A percentile compares a stretch with the other conserved stretches of the same genome.
These are phyloP conservation scores for Rugonectria rugulosa DNA, from an alignment of 2,329 filamentous ascomycete species.

Conservation along the genomic window DNA sequence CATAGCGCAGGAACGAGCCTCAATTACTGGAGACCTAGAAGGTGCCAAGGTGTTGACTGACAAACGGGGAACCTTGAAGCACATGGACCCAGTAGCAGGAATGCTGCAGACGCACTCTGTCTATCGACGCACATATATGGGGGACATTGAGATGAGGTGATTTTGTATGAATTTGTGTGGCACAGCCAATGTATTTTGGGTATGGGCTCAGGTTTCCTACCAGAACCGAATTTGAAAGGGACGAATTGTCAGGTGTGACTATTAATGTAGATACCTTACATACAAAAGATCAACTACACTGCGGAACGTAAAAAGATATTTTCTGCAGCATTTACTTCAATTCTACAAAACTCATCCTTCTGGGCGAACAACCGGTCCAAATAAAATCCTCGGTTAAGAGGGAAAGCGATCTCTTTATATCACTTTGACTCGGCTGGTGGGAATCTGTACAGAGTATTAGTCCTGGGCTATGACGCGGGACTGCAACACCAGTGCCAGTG, in stretches of 20 bases:
- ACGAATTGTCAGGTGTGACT: neutral
- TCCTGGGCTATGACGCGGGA: conserved; percentile 17
- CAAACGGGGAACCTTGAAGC: too few relatives aligned
- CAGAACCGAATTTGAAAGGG: neutral
- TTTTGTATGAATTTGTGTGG: too few relatives aligned
- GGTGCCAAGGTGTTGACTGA: neutral
- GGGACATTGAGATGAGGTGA: too few relatives aligned
- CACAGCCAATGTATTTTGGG: too few relatives aligned
- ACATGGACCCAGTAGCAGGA: too few relatives aligned
- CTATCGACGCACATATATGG: too few relatives aligned
- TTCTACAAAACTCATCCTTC: neutral
- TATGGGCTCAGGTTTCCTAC: too few relatives aligned
- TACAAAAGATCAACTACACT: too few relatives aligned
- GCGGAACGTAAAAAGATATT: too few relatives aligned
- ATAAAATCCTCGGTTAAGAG: conserved; percentile 6
- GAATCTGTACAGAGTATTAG: conserved; percentile 1
- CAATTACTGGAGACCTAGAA: too few relatives aligned
- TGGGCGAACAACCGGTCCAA: neutral
- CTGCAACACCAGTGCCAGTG: conserved; percentile 9
- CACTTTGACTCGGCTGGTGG: conserved; percentile 1
- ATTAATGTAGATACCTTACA: neutral
- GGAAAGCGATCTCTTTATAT: conserved; percentile 3
- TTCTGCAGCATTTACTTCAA: neutral
- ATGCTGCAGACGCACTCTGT: too few relatives aligned
- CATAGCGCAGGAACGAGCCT: too few relatives aligned